A percentile compares a stretch with the other conserved stretches of the same genome.
Conservation (phyloP, 768 basidiomycete species). For the Tricholoma saponaceum region DNA sequence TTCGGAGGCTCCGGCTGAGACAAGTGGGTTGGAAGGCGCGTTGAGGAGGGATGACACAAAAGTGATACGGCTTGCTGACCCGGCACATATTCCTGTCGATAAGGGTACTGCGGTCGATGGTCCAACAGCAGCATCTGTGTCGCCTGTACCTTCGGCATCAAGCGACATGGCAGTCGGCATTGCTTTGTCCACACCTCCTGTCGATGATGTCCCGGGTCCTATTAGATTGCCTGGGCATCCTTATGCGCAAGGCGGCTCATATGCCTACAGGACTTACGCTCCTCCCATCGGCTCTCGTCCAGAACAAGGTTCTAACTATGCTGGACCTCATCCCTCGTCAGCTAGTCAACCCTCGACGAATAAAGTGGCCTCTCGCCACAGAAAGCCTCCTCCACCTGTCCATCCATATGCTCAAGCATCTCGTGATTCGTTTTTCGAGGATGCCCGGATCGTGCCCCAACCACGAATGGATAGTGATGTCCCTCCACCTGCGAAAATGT, state of each 20-base stretch:
- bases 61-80: constrained; percentile 39
- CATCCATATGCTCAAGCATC: constrained; percentile 41
- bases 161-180: constrained; percentile 29
- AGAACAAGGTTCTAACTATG: constrained; percentile 24
- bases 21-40: constrained; percentile 33
- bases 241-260: constrained; percentile 43
- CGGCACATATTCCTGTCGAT: constrained; percentile 30
- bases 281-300: constrained; percentile 4
- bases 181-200: constrained; percentile 32
- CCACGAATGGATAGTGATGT: constrained; percentile 32
- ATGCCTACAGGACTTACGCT: constrained; percentile 16
- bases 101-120: constrained; percentile 9
- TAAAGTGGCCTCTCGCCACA: constrained; percentile 29
- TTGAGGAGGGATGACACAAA: constrained; percentile 36
- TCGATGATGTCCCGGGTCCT: constrained; percentile 20
- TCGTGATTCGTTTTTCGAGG: constrained; percentile 30
- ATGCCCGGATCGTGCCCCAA: constrained; percentile 28
- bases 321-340: constrained; percentile 27
- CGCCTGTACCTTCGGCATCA: constrained; percentile 24
- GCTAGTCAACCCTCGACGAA: constrained; percentile 9
- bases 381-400: constrained; percentile 32
- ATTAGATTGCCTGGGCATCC: constrained; percentile 40
- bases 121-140: constrained; percentile 3
- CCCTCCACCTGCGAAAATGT: constrained; percentile 45
- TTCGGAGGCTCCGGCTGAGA: constrained; percentile 15